A percentile compares a stretch with the other conserved stretches of the same genome.
Conservation (phyloP, 1,284 basidiomycete genomes). For the Agroathelia rolfsii region DNA sequence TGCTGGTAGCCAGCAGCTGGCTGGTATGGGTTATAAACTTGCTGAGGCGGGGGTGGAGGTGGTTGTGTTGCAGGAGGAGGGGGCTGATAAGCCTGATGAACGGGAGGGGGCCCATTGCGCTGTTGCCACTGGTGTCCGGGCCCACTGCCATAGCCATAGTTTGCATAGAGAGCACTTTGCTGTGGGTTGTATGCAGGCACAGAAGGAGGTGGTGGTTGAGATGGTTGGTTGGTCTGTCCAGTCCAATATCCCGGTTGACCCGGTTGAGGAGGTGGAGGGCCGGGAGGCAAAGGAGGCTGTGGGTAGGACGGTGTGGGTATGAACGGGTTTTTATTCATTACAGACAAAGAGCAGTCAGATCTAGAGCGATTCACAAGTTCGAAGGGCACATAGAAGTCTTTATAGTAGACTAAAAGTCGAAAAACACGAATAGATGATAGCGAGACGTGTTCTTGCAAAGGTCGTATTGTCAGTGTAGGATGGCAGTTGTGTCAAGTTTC, state of each 20-base stretch:
- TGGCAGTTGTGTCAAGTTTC: no score
- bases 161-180: slow-evolving; percentile 72
- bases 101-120: slow-evolving; percentile 38
- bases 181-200: slow-evolving; percentile 61
- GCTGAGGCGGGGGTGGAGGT: slow-evolving; percentile 42
- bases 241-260: slow-evolving; percentile 62
- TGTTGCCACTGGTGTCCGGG: slow-evolving; percentile 49
- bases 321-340: slow-evolving; percentile 76
- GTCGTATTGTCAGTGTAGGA: no score
- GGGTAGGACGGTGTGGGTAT: slow-evolving; percentile 57
- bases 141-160: slow-evolving; percentile 72
- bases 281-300: slow-evolving; percentile 69
- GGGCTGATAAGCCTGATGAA: slow-evolving; percentile 41
- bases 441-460: no score
- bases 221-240: slow-evolving; percentile 54
- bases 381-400: no score
- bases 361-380: no score
- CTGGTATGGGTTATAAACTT: slow-evolving; percentile 69
- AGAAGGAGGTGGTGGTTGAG: slow-evolving; percentile 45
- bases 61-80: slow-evolving; percentile 42
- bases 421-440: no score
- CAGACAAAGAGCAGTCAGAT: no score
- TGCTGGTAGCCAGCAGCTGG: slow-evolving; percentile 60
- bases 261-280: slow-evolving; percentile 63
- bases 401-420: no score